These are phyloP conservation scores for Meyerozyma guilliermondii DNA, from an alignment of 1,139 yeast genomes.

Conservation along the genomic window DNA sequence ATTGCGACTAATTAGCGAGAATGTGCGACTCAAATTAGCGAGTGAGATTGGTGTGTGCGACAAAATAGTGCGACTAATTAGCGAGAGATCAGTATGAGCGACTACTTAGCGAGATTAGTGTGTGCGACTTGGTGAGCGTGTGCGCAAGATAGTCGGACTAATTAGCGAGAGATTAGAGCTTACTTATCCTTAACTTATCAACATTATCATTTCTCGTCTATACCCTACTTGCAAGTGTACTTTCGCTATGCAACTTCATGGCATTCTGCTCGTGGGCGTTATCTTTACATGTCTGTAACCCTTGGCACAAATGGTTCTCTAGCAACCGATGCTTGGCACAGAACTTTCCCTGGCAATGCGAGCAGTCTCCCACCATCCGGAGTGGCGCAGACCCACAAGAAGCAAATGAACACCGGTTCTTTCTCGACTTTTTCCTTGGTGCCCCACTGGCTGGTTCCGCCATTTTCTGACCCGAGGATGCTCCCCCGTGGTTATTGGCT, in stretches of 20 bases:
- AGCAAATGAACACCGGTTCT: slow-evolving; percentile 59
- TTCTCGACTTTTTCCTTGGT: slow-evolving; percentile 37
- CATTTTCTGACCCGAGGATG: slow-evolving; percentile 7
- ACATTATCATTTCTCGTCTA: slow-evolving; percentile 4
- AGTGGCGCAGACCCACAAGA: slow-evolving; percentile 64
- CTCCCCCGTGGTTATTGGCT: slow-evolving; percentile 17
- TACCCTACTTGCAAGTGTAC: slow-evolving; percentile 34
- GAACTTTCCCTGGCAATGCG: slow-evolving; percentile 79
- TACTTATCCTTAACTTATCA: too few species aligned
- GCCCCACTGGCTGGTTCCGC: slow-evolving; percentile 10
- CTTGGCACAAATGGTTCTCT: slow-evolving; percentile 80
- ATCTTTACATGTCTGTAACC: slow-evolving; percentile 76
- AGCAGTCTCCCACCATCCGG: slow-evolving; percentile 85
- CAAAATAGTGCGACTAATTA: too few species aligned
- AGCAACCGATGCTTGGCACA: slow-evolving; percentile 84
- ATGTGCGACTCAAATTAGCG: too few species aligned
- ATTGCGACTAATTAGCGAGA: too few species aligned
- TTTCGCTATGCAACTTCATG: slow-evolving; percentile 34
- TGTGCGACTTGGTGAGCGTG: too few species aligned
- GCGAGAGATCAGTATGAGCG: too few species aligned
- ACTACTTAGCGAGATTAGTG: too few species aligned
- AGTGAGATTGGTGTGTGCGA: too few species aligned
- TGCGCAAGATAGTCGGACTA: too few species aligned
- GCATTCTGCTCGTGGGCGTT: slow-evolving; percentile 52
- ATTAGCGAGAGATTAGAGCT: too few species aligned